Evolutionary conservation across 1,284 basidiomycete species (phyloP).

Genomic region (Austroboletus niveus): DNA sequence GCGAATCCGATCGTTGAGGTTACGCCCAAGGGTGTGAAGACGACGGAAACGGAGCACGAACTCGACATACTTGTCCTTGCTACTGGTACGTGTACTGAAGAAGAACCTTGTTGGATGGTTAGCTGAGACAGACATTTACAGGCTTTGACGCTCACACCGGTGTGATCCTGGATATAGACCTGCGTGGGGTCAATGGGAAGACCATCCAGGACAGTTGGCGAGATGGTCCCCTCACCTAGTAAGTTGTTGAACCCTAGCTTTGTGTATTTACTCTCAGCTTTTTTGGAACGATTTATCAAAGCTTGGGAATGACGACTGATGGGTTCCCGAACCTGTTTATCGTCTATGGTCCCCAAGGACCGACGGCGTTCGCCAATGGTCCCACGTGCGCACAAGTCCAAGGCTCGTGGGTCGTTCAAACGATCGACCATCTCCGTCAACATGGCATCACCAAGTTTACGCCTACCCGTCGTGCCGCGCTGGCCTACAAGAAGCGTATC

Average conservation of each 20-base stretch:
- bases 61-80: slow-evolving; percentile 14
- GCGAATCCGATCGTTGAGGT: slow-evolving; percentile 11
- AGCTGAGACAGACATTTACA: background rate
- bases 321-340: slow-evolving; percentile 22
- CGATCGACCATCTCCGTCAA: slow-evolving; percentile 13
- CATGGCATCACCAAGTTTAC: slow-evolving; percentile 18
- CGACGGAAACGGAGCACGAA: slow-evolving; percentile 6
- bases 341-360: slow-evolving; percentile 18
- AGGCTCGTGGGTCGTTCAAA: slow-evolving; percentile 9
- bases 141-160: slow-evolving; percentile 11
- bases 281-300: background rate
- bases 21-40: slow-evolving; percentile 5
- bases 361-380: slow-evolving; percentile 9
- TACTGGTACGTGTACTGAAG: slow-evolving; percentile 5
- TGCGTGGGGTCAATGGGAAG: slow-evolving; percentile 10
- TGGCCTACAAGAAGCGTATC: slow-evolving; percentile 9
- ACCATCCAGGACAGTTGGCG: slow-evolving; percentile 19
- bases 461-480: slow-evolving; percentile 8
- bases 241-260: background rate
- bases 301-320: slow-evolving; percentile 20
- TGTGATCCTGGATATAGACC: slow-evolving; percentile 5
- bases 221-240: slow-evolving; percentile 18
- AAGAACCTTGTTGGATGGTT: background rate
- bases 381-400: slow-evolving; percentile 9
- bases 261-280: too few species aligned